Evolutionary conservation across 2,329 filamentous ascomycete species (phyloP).

Genomic region (Botrytis pseudocinerea): DNA sequence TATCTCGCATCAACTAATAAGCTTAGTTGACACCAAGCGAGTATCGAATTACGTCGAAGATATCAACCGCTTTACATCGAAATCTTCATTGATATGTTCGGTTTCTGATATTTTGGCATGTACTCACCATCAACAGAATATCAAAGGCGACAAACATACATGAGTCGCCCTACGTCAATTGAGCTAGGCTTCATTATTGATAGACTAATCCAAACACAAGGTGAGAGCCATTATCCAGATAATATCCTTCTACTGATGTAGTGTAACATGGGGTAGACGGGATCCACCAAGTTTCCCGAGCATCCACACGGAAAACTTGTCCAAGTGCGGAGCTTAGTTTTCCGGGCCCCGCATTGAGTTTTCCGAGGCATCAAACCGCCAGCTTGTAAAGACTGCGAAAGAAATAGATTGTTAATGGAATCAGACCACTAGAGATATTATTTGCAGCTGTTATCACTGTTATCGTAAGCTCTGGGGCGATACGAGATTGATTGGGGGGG

Average conservation of each 20-base stretch:
- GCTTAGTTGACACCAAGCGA: neutral
- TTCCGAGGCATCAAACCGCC: neutral
- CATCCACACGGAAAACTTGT: neutral
- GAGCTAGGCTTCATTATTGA: neutral
- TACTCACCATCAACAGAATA: neutral
- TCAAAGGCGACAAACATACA: neutral
- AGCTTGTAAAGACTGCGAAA: too few relatives aligned
- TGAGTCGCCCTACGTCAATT: neutral
- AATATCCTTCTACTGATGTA: neutral
- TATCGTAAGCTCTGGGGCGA: neutral
- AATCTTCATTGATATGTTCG: too few relatives aligned
- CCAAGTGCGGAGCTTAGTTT: neutral
- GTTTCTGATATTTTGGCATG: neutral
- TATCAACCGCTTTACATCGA: neutral
- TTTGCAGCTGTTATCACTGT: neutral
- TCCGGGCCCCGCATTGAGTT: constrained; percentile 9
- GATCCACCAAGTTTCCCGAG: neutral
- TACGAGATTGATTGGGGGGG: neutral
- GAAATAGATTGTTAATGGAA: neutral
- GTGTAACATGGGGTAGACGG: neutral
- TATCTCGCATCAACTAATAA: neutral
- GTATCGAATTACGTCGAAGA: too few relatives aligned
- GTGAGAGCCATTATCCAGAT: neutral
- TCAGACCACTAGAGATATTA: neutral
- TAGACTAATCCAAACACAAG: neutral